These are phyloP conservation scores for Russula griseocarnosa DNA, from an alignment of 768 basidiomycete species.

Conservation along the genomic window DNA sequence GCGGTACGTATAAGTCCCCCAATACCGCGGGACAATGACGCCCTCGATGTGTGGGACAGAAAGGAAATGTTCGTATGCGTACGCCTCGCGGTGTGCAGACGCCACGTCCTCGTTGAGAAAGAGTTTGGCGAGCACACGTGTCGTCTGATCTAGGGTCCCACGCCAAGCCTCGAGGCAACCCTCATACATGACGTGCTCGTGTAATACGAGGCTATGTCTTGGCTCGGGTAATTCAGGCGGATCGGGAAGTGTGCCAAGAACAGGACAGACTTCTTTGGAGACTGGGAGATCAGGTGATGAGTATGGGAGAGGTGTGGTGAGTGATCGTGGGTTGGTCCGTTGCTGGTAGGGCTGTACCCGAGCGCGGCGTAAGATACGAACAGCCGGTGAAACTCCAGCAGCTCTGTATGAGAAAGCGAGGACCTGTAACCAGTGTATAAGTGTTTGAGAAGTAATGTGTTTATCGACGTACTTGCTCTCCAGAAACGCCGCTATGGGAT, in stretches of 20 bases:
- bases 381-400: background rate
- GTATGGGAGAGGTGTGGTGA: background rate
- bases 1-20: conserved; percentile 18
- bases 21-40: conserved; percentile 14
- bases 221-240: conserved; percentile 13
- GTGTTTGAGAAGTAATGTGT: background rate
- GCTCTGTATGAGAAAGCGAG: conserved; percentile 10
- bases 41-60: conserved; percentile 8
- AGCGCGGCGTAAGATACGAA: conserved; percentile 10
- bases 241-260: conserved; percentile 11
- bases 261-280: conserved; percentile 1
- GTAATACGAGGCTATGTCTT: conserved; percentile 6
- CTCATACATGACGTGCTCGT: conserved; percentile 12
- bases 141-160: conserved; percentile 14
- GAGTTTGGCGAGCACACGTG: conserved; percentile 16
- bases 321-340: background rate
- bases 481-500: background rate
- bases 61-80: conserved; percentile 13
- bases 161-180: conserved; percentile 23
- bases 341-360: background rate
- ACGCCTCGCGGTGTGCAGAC: conserved; percentile 14
- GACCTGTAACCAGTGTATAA: conserved; percentile 2
- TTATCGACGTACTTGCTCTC: conserved; percentile 12
- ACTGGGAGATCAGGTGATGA: conserved; percentile 6
- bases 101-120: conserved; percentile 20